Percentiles rank a stretch among this genome's conserved stretches.
These are phyloP conservation scores for Asterionellopsis glacialis DNA, from an alignment of 108 stramenopile genomes.

Conservation along the genomic window DNA sequence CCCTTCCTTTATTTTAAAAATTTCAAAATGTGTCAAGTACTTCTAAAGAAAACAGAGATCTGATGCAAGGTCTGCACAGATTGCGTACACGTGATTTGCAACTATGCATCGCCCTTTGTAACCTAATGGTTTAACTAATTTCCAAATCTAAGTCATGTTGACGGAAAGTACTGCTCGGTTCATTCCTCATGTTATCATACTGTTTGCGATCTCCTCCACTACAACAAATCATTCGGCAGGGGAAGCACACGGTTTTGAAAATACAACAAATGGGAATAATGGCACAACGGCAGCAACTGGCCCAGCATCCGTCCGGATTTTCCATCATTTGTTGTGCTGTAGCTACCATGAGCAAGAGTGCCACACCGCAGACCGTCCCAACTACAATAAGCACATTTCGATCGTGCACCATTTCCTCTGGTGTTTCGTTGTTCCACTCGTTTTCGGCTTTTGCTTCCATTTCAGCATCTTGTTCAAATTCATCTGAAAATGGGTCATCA, in stretches of 20 bases:
- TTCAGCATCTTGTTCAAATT: background rate
- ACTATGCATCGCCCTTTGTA: background rate
- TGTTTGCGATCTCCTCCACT: slow-evolving; percentile 14
- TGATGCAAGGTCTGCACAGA: too few species aligned
- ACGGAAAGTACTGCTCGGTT: slow-evolving; percentile 11
- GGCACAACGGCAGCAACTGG: slow-evolving; percentile 26
- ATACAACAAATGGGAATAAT: slow-evolving; percentile 30
- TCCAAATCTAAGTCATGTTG: slow-evolving; percentile 13
- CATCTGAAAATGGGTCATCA: slow-evolving; percentile 14
- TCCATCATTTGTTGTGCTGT: slow-evolving; percentile 74
- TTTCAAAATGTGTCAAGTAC: too few species aligned
- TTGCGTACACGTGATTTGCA: background rate
- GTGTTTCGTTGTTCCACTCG: slow-evolving; percentile 7
- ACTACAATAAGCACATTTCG: slow-evolving; percentile 30
- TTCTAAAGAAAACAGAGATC: too few species aligned
- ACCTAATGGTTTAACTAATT: slow-evolving; percentile 12
- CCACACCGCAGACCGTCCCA: slow-evolving; percentile 23
- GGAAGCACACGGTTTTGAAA: slow-evolving; percentile 54
- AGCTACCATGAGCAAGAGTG: slow-evolving; percentile 47
- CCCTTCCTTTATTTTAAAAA: too few species aligned
- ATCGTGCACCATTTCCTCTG: slow-evolving; percentile 40
- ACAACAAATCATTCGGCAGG: slow-evolving; percentile 41
- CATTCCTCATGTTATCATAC: slow-evolving; percentile 3
- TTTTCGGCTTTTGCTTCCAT: slow-evolving; percentile 1
- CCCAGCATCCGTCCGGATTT: slow-evolving; percentile 73